Percentiles rank a stretch among this genome's conserved stretches.
Evolutionary conservation across 2,329 filamentous ascomycete species (phyloP).

Genomic region (Parastagonospora avenae): DNA sequence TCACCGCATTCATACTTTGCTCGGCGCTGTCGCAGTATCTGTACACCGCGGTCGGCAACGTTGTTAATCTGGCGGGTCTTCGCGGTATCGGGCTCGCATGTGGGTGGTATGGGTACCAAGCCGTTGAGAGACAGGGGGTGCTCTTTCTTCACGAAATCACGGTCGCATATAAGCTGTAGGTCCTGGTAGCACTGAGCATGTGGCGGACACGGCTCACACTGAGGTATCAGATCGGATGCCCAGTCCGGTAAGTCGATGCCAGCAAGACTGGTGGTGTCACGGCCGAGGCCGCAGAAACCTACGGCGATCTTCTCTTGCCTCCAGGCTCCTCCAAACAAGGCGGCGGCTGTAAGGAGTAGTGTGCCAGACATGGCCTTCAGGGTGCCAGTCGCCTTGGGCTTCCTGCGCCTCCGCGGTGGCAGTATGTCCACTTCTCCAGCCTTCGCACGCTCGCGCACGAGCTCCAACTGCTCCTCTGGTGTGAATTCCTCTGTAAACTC

Average conservation of each 20-base stretch:
- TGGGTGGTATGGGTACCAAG: conserved; percentile 81
- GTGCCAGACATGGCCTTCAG: conserved; percentile 72
- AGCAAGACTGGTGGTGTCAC: conserved; percentile 63
- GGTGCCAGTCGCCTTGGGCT: conserved; percentile 52
- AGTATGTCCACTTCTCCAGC: conserved; percentile 60
- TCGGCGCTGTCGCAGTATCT: conserved; percentile 81
- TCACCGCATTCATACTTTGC: conserved; percentile 92
- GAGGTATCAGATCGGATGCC: conserved; percentile 71
- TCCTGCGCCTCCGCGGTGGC: conserved; percentile 41
- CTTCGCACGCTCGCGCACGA: conserved; percentile 70
- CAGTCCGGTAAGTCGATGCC: conserved; percentile 74
- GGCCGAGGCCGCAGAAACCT: conserved; percentile 85
- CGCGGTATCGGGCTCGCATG: conserved; percentile 92
- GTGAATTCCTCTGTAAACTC: conserved; percentile 92
- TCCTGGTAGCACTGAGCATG: conserved; percentile 88
- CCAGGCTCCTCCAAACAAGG: conserved; percentile 80
- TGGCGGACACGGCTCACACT: conserved; percentile 86
- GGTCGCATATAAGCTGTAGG: conserved; percentile 79
- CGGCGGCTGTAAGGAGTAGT: conserved; percentile 71
- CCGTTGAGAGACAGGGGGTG: conserved; percentile 85
- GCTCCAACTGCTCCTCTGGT: conserved; percentile 79
- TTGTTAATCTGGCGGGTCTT: conserved; percentile 85
- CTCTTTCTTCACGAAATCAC: conserved; percentile 81
- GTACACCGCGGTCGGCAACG: conserved; percentile 85
- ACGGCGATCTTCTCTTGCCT: conserved; percentile 95